These are phyloP conservation scores for Phanerochaete carnosa DNA, from an alignment of 768 basidiomycete species.

Conservation along the genomic window DNA sequence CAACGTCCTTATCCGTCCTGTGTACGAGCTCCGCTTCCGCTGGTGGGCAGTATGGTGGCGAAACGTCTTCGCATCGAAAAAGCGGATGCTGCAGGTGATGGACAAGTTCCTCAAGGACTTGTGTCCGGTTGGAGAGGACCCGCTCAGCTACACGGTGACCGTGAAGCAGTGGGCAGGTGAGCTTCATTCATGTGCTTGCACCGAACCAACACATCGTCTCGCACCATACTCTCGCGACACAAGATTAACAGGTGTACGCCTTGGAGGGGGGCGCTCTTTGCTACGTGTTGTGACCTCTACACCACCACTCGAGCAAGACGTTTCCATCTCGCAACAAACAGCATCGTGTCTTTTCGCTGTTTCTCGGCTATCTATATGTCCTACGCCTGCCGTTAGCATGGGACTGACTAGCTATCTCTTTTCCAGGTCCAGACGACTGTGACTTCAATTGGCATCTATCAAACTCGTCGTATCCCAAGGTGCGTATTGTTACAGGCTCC, in stretches of 20 bases:
- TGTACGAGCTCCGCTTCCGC: slow-evolving; percentile 32
- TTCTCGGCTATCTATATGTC: too few species aligned
- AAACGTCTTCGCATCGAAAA: slow-evolving; percentile 30
- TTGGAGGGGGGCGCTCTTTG: too few species aligned
- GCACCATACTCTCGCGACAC: too few species aligned
- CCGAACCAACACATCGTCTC: too few species aligned
- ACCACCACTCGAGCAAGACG: too few species aligned
- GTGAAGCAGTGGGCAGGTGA: slow-evolving; percentile 56
- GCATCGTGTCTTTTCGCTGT: too few species aligned
- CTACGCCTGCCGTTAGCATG: too few species aligned
- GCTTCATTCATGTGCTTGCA: slow-evolving; percentile 23
- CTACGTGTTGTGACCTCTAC: too few species aligned
- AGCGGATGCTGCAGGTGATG: background rate
- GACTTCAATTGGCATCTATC: slow-evolving; percentile 77
- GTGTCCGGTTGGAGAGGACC: slow-evolving; percentile 26
- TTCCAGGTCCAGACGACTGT: slow-evolving; percentile 62
- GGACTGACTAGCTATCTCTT: too few species aligned
- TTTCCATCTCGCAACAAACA: too few species aligned
- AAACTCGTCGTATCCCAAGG: slow-evolving; percentile 81
- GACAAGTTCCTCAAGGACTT: background rate
- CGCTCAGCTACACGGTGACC: slow-evolving; percentile 41
- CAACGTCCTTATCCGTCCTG: slow-evolving; percentile 49
- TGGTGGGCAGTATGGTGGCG: slow-evolving; percentile 31
- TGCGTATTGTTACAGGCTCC: slow-evolving; percentile 19
- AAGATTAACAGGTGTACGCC: too few species aligned